These are phyloP conservation scores for Colletotrichum theobromicola DNA, from an alignment of 2,329 filamentous ascomycete species.

Conservation along the genomic window DNA sequence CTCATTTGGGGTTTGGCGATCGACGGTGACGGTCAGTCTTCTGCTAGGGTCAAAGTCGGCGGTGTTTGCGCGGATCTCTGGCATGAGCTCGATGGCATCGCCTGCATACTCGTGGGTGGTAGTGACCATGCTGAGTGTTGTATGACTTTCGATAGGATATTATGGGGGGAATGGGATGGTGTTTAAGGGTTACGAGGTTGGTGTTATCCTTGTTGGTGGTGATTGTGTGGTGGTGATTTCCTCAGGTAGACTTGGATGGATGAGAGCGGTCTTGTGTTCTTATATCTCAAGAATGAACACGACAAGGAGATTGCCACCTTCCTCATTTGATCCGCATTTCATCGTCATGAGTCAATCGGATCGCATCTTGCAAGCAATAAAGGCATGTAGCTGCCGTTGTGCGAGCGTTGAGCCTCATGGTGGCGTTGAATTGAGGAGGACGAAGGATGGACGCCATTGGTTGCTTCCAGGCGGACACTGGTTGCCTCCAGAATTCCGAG, in stretches of 20 bases:
- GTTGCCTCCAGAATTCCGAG: neutral
- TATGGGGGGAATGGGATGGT: neutral
- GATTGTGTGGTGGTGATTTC: neutral
- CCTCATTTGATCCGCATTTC: neutral
- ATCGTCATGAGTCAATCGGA: neutral
- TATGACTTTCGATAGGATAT: neutral
- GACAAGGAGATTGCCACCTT: neutral
- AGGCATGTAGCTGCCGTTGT: neutral
- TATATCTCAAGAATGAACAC: neutral
- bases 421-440: neutral
- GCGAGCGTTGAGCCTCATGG: neutral
- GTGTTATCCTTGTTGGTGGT: neutral
- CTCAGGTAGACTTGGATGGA: neutral
- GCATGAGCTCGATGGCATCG: constrained; percentile 13
- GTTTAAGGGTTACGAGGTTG: neutral
- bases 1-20: neutral
- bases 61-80: constrained; percentile 1
- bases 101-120: neutral
- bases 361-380: neutral
- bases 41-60: constrained; percentile 1
- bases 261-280: neutral
- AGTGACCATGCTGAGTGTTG: neutral
- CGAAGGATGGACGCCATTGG: neutral
- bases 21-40: constrained; percentile 9
- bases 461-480: neutral